These are phyloP conservation scores for Lunularia cruciata DNA, from an alignment of 225 moss, liverwort and hornwort genomes.

Conservation along the genomic window DNA sequence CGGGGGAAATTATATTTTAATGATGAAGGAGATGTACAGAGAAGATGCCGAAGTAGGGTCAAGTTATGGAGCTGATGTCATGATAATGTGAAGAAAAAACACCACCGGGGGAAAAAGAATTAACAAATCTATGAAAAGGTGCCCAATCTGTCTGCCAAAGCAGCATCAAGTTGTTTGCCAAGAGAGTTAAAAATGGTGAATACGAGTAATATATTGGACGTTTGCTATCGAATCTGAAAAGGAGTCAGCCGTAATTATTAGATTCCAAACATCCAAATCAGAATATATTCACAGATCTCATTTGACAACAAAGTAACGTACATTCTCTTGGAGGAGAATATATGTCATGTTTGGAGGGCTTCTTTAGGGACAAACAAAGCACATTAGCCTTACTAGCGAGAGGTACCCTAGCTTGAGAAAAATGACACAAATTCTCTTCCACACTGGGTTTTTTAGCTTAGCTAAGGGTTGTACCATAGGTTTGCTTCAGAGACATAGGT, in stretches of 20 bases:
- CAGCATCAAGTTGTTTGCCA: background rate
- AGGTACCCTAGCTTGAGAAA: background rate
- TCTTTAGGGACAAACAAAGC: background rate
- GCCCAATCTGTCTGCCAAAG: background rate
- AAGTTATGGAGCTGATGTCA: no score
- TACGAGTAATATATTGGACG: background rate
- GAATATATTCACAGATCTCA: background rate
- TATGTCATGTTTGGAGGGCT: no score
- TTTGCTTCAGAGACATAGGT: no score
- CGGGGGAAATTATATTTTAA: background rate
- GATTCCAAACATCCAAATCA: background rate
- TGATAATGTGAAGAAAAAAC: background rate
- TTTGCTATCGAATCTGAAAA: no score
- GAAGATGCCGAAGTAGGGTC: constrained; percentile 1
- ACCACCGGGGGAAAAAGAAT: background rate
- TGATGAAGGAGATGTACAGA: background rate
- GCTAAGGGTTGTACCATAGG: no score
- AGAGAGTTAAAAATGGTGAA: background rate
- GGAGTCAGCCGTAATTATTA: background rate
- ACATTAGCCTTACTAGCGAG: background rate
- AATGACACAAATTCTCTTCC: no score
- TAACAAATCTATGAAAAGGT: no score
- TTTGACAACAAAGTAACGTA: background rate
- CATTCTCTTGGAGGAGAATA: no score
- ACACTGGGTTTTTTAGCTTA: no score